Conservation (phyloP, 805 yeast species). For the Kazachstania kunashirensis region DNA sequence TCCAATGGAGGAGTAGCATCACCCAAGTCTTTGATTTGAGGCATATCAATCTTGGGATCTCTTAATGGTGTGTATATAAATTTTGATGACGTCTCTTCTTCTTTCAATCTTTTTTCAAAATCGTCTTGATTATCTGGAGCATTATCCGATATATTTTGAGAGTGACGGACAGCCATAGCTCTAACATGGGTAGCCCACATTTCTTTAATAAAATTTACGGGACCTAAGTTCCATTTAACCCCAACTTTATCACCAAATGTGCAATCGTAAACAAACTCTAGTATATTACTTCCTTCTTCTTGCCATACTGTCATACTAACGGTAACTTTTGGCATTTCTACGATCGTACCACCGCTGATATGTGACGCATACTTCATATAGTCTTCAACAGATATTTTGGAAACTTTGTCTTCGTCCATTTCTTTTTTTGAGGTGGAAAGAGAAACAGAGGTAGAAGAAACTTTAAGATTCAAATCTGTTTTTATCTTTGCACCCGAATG, state of each 20-base stretch:
- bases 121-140: slow-evolving; percentile 21
- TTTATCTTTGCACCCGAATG: slow-evolving; percentile 32
- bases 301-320: slow-evolving; percentile 74
- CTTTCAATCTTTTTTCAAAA: slow-evolving; percentile 36
- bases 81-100: slow-evolving; percentile 32
- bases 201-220: slow-evolving; percentile 79
- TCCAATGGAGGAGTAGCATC: slow-evolving; percentile 97
- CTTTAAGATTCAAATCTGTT: slow-evolving; percentile 49
- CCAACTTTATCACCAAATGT: slow-evolving; percentile 85
- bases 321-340: slow-evolving; percentile 66
- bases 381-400: slow-evolving; percentile 39
- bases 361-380: slow-evolving; percentile 47
- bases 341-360: slow-evolving; percentile 71
- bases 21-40: slow-evolving; percentile 83
- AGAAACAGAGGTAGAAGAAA: slow-evolving; percentile 57
- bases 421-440: slow-evolving; percentile 50
- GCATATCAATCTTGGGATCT: slow-evolving; percentile 79
- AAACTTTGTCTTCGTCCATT: slow-evolving; percentile 40
- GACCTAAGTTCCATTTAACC: slow-evolving; percentile 88
- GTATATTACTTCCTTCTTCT: slow-evolving; percentile 37
- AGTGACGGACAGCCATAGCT: slow-evolving; percentile 55
- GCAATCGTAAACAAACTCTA: slow-evolving; percentile 62
- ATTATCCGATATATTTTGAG: slow-evolving; percentile 26
- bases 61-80: slow-evolving; percentile 47
- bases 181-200: slow-evolving; percentile 84